These are phyloP conservation scores for Purshia tridentata DNA, from an alignment of 306 rosid species.

Conservation along the genomic window DNA sequence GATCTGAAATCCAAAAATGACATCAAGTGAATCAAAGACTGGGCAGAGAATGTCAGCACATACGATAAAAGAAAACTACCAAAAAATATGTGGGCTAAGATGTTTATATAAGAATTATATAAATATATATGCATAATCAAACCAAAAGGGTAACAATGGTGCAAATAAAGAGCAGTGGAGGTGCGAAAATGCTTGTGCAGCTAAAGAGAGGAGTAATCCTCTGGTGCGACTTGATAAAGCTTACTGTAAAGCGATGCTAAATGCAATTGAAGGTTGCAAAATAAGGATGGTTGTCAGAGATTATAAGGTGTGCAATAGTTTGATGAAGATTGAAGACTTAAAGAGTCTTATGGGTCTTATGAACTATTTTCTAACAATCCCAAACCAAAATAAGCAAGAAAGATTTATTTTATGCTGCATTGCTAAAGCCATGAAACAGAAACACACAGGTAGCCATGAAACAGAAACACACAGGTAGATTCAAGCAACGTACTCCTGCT, in stretches of 20 bases:
- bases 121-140: background rate
- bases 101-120: no score
- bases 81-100: background rate
- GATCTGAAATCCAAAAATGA: background rate
- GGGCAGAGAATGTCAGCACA: background rate
- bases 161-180: background rate
- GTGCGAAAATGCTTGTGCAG: background rate
- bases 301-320: background rate
- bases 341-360: background rate
- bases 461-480: background rate
- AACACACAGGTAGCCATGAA: background rate
- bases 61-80: background rate
- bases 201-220: background rate
- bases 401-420: background rate
- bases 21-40: background rate
- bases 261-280: background rate
- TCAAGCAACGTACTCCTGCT: slow-evolving; percentile 4
- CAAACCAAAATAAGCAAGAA: background rate
- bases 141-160: background rate
- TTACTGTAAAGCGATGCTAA: background rate
- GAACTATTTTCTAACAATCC: background rate
- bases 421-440: background rate
- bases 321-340: background rate
- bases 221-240: no score
- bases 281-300: background rate